Conservation (phyloP, 2,329 filamentous ascomycete genomes). For the Bipolaris zeicola region DNA sequence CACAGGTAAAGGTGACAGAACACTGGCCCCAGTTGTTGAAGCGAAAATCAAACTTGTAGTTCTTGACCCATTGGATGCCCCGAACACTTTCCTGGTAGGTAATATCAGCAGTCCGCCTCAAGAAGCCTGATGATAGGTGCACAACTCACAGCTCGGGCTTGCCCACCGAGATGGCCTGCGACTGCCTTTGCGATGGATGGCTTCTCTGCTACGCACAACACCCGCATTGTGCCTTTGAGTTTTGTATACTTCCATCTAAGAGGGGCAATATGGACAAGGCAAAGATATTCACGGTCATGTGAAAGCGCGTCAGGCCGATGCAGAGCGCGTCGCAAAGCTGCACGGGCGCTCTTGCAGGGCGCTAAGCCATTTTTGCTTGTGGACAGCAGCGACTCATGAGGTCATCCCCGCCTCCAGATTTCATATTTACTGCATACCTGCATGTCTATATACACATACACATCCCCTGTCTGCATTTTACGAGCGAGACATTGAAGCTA, state of each 20-base stretch:
- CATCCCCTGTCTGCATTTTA: conserved; percentile 2
- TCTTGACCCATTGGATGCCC: conserved; percentile 82
- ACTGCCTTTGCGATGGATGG: conserved; percentile 96
- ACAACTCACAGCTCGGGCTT: conserved; percentile 67
- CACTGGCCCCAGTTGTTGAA: conserved; percentile 85
- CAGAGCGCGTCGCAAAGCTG: conserved; percentile 26
- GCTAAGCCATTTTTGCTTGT: conserved; percentile 12
- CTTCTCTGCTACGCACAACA: conserved; percentile 83
- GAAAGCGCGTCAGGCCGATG: conserved; percentile 38
- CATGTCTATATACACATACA: conserved; percentile 1
- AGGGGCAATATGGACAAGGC: not conserved
- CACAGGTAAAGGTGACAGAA: conserved; percentile 90
- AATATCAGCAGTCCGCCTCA: conserved; percentile 12
- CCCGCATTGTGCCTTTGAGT: conserved; percentile 52
- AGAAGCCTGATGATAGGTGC: not conserved
- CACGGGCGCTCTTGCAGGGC: conserved; percentile 19
- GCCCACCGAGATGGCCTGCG: conserved; percentile 84
- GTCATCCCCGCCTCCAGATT: conserved; percentile 23
- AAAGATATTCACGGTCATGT: conserved; percentile 34
- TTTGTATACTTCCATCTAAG: conserved; percentile 11
- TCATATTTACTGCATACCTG: not conserved
- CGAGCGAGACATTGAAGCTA: conserved; percentile 6
- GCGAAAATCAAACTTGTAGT: conserved; percentile 89
- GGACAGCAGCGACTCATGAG: conserved; percentile 33
- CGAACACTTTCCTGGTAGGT: conserved; percentile 65